Evolutionary conservation across 305 asterid species (phyloP), one percentile per base, ranked within the genome.

Genomic region (Rubia tinctorum): DNA sequence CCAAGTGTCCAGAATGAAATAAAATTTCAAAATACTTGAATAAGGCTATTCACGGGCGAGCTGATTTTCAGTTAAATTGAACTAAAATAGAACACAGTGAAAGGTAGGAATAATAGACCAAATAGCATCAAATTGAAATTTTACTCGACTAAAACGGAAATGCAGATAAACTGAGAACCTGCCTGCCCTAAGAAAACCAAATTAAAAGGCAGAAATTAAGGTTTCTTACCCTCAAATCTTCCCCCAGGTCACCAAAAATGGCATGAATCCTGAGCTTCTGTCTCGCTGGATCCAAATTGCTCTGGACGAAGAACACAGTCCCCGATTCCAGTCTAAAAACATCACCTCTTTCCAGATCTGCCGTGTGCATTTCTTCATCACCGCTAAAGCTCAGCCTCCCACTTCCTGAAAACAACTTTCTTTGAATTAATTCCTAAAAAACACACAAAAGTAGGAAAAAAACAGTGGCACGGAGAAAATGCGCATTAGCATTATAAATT

Each of bases 361-460:
- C n/a, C 8, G 71, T 70, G 82, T 71, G 81, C n/a, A 73, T 8
- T 66, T 42, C 77, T 14, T 83, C 86, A 76, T 84, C 91, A 20
- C 86, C 91, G 7, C 76, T 79, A 89, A 95, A 94, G 55, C 84
- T 87, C 47, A 94, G 69, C 73, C 61, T 84, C 61, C 98, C 99
- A 73, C 89, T 88, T 82, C 98, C 98, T 94, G 79, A 40, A 71
- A 4, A 53, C 53, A 4, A 74, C 7, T 43, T 45, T 53, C 6
- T 5, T 17, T 0, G 0, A 17, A 34, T 34, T 34, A 1, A 34
- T 34, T 34, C 39, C 39, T 3, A 27, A 27, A 27, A 27, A 1
- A 27, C 39, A 4, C 39, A 34, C 4, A 34, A 34, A 34, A 34
- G 39, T 2, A 34, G 5, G 5, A 34, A 4, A 34, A 34, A 34